Evolutionary conservation across 495 filamentous ascomycete species (phyloP).

Genomic region (Neohortaea acidophila): DNA sequence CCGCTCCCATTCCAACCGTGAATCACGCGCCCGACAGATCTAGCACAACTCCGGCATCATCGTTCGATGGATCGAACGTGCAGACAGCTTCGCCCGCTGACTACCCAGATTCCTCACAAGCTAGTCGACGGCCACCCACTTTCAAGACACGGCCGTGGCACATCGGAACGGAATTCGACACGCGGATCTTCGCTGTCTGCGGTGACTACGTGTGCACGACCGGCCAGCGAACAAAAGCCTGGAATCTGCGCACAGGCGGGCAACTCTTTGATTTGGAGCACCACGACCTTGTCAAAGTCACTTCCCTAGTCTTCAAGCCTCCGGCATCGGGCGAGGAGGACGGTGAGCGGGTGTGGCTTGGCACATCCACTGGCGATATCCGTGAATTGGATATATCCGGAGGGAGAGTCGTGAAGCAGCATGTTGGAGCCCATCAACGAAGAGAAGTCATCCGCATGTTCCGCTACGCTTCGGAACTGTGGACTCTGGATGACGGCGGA

Average conservation of each 20-base stretch:
- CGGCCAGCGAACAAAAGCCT: conserved; percentile 69
- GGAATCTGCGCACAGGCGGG: conserved; percentile 71
- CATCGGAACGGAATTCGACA: conserved; percentile 73
- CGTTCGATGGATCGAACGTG: no score
- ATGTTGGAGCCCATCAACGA: conserved; percentile 57
- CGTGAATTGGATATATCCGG: conserved; percentile 68
- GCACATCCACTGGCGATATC: conserved; percentile 71
- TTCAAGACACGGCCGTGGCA: conserved; percentile 52
- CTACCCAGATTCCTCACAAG: conserved; percentile 71
- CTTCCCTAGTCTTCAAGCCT: conserved; percentile 75
- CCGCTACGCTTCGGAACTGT: conserved; percentile 75
- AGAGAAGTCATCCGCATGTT: conserved; percentile 76
- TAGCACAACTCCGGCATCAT: no score
- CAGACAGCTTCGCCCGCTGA: conserved; percentile 28
- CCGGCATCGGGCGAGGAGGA: conserved; percentile 58
- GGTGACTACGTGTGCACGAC: conserved; percentile 77
- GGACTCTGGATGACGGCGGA: conserved; percentile 85
- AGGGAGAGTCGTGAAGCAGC: conserved; percentile 49
- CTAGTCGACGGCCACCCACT: conserved; percentile 69
- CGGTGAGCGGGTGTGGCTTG: conserved; percentile 76
- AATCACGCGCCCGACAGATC: no score
- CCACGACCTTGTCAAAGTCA: conserved; percentile 60
- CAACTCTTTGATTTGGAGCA: conserved; percentile 65
- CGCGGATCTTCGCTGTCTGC: conserved; percentile 68
- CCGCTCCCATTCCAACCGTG: not conserved